Conservation (phyloP, 225 moss, liverwort and hornwort genomes). For the Marchantia paleacea region DNA sequence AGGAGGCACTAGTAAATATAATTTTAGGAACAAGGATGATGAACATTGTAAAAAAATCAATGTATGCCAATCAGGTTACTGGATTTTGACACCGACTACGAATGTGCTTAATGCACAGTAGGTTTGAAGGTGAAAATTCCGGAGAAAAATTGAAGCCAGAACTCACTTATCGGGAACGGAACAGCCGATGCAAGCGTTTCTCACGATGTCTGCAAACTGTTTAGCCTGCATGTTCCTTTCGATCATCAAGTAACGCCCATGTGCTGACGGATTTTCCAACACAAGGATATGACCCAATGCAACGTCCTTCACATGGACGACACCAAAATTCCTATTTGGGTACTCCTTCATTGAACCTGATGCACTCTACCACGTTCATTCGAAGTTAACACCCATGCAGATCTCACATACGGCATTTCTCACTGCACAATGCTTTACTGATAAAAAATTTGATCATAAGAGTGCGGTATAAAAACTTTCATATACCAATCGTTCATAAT, state of each 20-base stretch:
- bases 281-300: slow-evolving; percentile 31
- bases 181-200: neutral
- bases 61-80: slow-evolving; percentile 55
- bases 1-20: neutral
- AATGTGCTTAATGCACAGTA: too few relatives aligned
- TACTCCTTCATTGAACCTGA: slow-evolving; percentile 11
- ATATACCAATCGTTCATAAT: too few relatives aligned
- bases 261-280: slow-evolving; percentile 22
- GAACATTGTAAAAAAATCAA: neutral
- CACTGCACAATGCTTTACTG: too few relatives aligned
- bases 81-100: neutral
- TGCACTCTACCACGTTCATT: neutral
- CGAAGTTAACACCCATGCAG: too few relatives aligned
- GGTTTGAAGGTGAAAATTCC: neutral
- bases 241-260: slow-evolving; percentile 22
- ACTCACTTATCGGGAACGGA: neutral
- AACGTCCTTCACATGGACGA: slow-evolving; percentile 35
- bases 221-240: neutral
- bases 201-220: neutral
- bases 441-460: too few relatives aligned
- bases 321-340: neutral
- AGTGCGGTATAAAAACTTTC: too few relatives aligned
- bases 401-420: too few relatives aligned
- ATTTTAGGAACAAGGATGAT: neutral
- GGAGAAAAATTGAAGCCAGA: too few relatives aligned